A percentile compares a stretch with the other conserved stretches of the same genome.
Conservation (phyloP, 768 basidiomycete genomes). For the Boletus sp. region DNA sequence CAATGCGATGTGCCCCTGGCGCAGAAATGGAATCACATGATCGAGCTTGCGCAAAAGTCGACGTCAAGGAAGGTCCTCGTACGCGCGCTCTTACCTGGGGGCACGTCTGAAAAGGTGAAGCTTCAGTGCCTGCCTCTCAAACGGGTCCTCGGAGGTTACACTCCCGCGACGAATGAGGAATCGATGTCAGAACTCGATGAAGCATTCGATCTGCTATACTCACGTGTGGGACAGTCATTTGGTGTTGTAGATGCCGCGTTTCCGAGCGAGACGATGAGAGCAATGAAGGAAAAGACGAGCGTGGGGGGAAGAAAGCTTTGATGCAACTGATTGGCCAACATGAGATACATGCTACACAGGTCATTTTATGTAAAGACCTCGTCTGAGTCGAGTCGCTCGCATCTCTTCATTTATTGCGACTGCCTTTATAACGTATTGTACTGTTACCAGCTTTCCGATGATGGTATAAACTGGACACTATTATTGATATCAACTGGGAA, state of each 20-base stretch:
- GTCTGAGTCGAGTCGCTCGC: background rate
- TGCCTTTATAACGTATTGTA: slow-evolving; percentile 2
- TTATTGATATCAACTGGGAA: slow-evolving; percentile 4
- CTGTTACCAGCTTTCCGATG: background rate
- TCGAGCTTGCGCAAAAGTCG: slow-evolving; percentile 27
- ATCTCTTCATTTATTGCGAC: slow-evolving; percentile 4
- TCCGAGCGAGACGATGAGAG: slow-evolving; percentile 17
- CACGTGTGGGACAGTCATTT: slow-evolving; percentile 15
- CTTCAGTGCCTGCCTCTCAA: slow-evolving; percentile 25
- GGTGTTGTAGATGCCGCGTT: slow-evolving; percentile 22
- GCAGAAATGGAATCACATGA: slow-evolving; percentile 26
- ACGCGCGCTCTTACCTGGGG: slow-evolving; percentile 28
- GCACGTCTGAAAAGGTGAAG: slow-evolving; percentile 23
- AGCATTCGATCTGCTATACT: slow-evolving; percentile 27
- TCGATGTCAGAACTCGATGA: slow-evolving; percentile 13
- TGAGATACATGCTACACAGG: background rate
- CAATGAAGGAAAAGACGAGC: slow-evolving; percentile 10
- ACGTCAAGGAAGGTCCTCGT: slow-evolving; percentile 21
- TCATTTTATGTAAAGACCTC: background rate
- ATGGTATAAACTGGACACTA: slow-evolving; percentile 1
- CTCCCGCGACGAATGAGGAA: slow-evolving; percentile 13
- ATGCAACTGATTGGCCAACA: background rate
- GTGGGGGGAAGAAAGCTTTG: background rate
- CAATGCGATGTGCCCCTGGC: slow-evolving; percentile 19
- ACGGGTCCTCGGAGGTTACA: slow-evolving; percentile 11